phyloP scores from a whole-genome alignment of 106 monocot species.

The Agapanthus africanus region DNA sequence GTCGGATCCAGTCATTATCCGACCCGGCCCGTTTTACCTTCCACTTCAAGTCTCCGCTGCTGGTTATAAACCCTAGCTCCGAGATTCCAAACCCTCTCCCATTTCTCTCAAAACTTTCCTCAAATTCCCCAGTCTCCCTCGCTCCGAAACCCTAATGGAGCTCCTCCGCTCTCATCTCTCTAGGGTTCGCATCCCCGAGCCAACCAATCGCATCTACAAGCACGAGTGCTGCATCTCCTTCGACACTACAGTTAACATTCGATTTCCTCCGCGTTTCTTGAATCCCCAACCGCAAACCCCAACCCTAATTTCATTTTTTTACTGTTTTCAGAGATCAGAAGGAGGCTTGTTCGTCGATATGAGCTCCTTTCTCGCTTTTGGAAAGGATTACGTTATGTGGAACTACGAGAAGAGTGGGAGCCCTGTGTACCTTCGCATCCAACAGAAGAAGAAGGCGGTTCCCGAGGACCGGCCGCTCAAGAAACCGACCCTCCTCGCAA shows the following conservation, averaged over 20 bases:
- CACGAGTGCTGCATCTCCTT: slow-evolving; percentile 96
- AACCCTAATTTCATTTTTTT: slow-evolving; percentile 6
- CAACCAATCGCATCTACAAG: slow-evolving; percentile 87
- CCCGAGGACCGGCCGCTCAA: slow-evolving; percentile 86
- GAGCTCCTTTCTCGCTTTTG: slow-evolving; percentile 80
- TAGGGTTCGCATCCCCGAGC: slow-evolving; percentile 82
- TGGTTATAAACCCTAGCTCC: neutral
- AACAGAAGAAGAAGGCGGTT: slow-evolving; percentile 49
- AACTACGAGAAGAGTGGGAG: slow-evolving; percentile 86
- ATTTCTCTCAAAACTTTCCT: neutral
- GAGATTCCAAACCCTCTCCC: neutral
- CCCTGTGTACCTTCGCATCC: slow-evolving; percentile 79
- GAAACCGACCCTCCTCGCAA: slow-evolving; percentile 86
- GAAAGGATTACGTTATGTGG: slow-evolving; percentile 80
- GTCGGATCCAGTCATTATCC: neutral
- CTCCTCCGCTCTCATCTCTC: slow-evolving; percentile 73
- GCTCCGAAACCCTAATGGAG: slow-evolving; percentile 33
- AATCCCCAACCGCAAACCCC: neutral
- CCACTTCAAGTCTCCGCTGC: neutral
- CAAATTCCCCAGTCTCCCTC: neutral
- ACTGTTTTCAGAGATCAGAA: slow-evolving; percentile 50
- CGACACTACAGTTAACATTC: slow-evolving; percentile 57
- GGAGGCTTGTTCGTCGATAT: slow-evolving; percentile 85
- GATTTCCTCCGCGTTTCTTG: neutral
- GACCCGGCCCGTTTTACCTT: slow-evolving; percentile 1